Evolutionary conservation across 345 rosid genomes (phyloP).

Genomic region (Gossypium thurberi): DNA sequence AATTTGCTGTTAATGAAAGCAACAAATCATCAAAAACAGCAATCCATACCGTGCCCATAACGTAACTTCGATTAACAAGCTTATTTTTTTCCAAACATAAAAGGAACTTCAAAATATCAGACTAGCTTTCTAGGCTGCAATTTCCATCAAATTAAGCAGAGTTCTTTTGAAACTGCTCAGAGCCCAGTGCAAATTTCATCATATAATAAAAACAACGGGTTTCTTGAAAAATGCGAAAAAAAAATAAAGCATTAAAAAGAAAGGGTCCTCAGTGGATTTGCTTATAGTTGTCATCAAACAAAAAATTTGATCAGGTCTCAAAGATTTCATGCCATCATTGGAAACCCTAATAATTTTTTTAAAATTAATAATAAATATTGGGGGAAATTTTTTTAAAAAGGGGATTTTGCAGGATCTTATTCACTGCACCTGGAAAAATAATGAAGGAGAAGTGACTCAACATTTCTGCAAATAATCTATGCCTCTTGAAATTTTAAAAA

Average conservation of each 20-base stretch:
- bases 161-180: constrained; percentile 28
- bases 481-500: constrained; percentile 19
- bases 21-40: too few relatives aligned
- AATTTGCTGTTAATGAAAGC: neutral
- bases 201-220: constrained; percentile 5
- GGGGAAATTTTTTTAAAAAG: too few relatives aligned
- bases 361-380: neutral
- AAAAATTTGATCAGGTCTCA: constrained; percentile 43
- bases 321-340: constrained; percentile 52
- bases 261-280: constrained; percentile 40
- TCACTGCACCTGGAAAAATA: constrained; percentile 32
- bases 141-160: constrained; percentile 32
- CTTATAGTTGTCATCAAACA: constrained; percentile 36
- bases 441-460: constrained; percentile 42
- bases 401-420: constrained; percentile 33
- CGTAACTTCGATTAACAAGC: too few relatives aligned
- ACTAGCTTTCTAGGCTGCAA: constrained; percentile 59
- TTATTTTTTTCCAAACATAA: too few relatives aligned
- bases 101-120: constrained; percentile 18
- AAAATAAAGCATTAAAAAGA: too few relatives aligned
- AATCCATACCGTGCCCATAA: too few relatives aligned
- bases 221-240: too few relatives aligned
- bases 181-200: constrained; percentile 65
- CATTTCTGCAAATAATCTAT: constrained; percentile 34
- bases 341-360: constrained; percentile 13